Evolutionary conservation across 441 rosid species (phyloP), one percentile per base, ranked within the genome.

Genomic region (Brassica balearica): DNA sequence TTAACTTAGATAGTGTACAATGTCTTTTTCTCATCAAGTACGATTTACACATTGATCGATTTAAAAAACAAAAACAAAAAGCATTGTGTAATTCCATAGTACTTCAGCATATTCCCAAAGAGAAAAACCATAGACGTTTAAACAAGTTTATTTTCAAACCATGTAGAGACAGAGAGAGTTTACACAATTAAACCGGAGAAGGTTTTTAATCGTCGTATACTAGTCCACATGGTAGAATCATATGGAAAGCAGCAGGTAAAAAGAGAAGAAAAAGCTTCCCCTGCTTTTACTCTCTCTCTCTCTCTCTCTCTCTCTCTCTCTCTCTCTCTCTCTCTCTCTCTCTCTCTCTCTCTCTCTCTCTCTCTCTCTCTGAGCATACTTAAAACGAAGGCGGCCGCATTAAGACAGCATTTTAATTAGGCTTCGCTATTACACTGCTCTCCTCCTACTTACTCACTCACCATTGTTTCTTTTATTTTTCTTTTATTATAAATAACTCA

Each of bases 321-420:
- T 17, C 19, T 17, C 19, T 17, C 19, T 17, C 19, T 17, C 19
- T 17, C 19, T 17, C 19, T 17, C 19, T 17, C 27, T 22, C 64
- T 59, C 32, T 3, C 62, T 20, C 62, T 62, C 75, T 77, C 29
- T 76, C 66, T 25, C 17, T 15, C 17, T 15, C 17, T 15, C 17
- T 15, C 27, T 27, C 32, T 27, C 32, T 17, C 27, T 77, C 77
- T 66, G 77, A 72, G 22, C 73, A 77, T 65, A 66, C 25, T 77
- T 65, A 71, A 71, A 77, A 27, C 71, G 72, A 56, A 78, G 82
- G 69, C 70, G 82, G 82, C 77, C 74, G 65, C 82, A 78, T 60
- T 79, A 61, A 78, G 63, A 61, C 77, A 68, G 46, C 81, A 41
- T 67, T 68, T 67, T 73, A 73, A 77, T 23, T 65, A 71, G 72